A percentile compares a stretch with the other conserved stretches of the same genome.
Conservation (phyloP, 2,329 filamentous ascomycete species). For the Xylaria sp. region DNA sequence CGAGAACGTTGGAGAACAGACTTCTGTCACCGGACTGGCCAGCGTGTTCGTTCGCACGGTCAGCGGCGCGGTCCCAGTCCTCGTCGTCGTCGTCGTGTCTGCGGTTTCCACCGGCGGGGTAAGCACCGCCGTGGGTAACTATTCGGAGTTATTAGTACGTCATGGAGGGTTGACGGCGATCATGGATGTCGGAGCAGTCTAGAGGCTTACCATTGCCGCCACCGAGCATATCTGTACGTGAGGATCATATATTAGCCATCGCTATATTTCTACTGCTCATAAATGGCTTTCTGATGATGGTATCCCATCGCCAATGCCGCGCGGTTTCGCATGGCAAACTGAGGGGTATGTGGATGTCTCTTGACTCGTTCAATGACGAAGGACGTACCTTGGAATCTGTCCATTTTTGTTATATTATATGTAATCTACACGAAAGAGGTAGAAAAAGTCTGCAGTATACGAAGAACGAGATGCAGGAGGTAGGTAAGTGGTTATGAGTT, state of each 20-base stretch:
- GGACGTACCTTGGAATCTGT: conserved; percentile 19
- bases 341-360: conserved; percentile 9
- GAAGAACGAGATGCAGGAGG: not conserved
- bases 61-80: conserved; percentile 44
- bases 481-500: not conserved
- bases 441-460: not conserved
- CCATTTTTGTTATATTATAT: conserved; percentile 11
- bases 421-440: not conserved
- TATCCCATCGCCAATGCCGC: not conserved
- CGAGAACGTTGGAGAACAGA: conserved; percentile 47
- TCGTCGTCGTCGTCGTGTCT: conserved; percentile 35
- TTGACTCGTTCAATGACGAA: not conserved
- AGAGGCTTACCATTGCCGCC: conserved; percentile 28
- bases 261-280: not conserved
- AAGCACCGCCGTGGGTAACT: conserved; percentile 32
- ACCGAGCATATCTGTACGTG: conserved; percentile 9
- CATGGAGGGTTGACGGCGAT: not conserved
- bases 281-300: not conserved
- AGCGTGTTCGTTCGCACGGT: conserved; percentile 43
- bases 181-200: not conserved
- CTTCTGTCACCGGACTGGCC: conserved; percentile 42
- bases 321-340: conserved; percentile 4
- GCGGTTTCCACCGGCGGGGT: conserved; percentile 33
- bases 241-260: conserved; percentile 10
- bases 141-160: not conserved